Evolutionary conservation across 768 basidiomycete species (phyloP).

Genomic region (Pleurotus sapidus): DNA sequence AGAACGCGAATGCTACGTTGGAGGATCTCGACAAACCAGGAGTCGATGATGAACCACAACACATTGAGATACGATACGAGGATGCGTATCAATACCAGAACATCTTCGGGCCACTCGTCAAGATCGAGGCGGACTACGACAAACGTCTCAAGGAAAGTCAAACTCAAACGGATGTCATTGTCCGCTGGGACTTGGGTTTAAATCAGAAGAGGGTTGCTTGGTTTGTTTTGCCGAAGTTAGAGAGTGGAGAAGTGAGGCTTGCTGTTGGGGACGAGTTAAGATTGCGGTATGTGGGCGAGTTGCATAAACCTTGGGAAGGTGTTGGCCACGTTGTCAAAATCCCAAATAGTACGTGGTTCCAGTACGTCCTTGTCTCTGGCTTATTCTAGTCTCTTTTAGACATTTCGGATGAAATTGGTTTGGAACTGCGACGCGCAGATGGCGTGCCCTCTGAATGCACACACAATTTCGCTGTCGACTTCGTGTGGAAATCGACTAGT

Average conservation of each 20-base stretch:
- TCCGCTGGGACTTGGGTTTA: slow-evolving; percentile 96
- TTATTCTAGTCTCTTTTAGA: slow-evolving; percentile 45
- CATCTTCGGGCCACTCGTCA: slow-evolving; percentile 97
- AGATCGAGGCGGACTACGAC: slow-evolving; percentile 99
- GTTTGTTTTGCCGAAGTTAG: slow-evolving; percentile 94
- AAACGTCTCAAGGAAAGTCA: slow-evolving; percentile 97
- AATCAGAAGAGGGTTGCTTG: slow-evolving; percentile 99
- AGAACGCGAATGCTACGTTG: slow-evolving; percentile 90
- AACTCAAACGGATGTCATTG: slow-evolving; percentile 94
- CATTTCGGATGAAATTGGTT: slow-evolving; percentile 95
- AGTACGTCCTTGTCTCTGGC: background rate
- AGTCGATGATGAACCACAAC: slow-evolving; percentile 96
- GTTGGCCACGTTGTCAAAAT: slow-evolving; percentile 99
- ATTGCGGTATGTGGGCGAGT: slow-evolving; percentile 82
- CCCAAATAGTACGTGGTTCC: slow-evolving; percentile 79
- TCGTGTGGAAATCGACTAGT: slow-evolving; percentile 99
- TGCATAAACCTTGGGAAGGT: slow-evolving; percentile 95
- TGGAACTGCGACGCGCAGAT: slow-evolving; percentile 88
- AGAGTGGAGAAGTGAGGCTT: slow-evolving; percentile 95
- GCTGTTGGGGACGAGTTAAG: slow-evolving; percentile 96
- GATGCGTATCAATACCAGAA: slow-evolving; percentile 99
- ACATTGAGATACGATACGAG: slow-evolving; percentile 87
- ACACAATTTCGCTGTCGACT: slow-evolving; percentile 96
- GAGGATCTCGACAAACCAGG: slow-evolving; percentile 98
- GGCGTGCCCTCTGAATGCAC: slow-evolving; percentile 93